Evolutionary conservation across 257 asterid species (phyloP).

Genomic region (Asclepias syriaca): DNA sequence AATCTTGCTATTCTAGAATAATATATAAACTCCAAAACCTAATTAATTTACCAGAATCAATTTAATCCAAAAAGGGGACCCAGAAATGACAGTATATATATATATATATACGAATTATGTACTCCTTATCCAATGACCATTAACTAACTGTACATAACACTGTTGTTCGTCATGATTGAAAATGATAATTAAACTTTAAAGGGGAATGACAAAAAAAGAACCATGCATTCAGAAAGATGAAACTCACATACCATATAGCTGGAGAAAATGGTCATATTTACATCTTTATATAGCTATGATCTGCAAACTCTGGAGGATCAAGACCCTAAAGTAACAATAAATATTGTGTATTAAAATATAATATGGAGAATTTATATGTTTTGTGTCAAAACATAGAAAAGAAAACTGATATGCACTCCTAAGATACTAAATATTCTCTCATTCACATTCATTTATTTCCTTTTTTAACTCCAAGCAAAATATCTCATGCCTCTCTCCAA

Average conservation of each 20-base stretch:
- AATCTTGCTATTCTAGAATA: not conserved
- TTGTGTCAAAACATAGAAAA: not conserved
- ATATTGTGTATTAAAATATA: not conserved
- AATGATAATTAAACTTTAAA: not conserved
- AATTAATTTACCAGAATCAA: not conserved
- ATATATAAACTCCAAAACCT: not conserved
- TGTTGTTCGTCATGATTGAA: not conserved
- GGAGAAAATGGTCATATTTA: not conserved
- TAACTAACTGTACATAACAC: not conserved
- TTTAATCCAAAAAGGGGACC: not conserved
- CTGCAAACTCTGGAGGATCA: not conserved
- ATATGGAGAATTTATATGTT: not conserved
- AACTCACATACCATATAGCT: not conserved
- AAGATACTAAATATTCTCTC: not conserved
- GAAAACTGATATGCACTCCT: not conserved
- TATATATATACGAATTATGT: no score
- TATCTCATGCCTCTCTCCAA: slow-evolving; percentile 3
- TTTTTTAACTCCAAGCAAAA: slow-evolving; percentile 3
- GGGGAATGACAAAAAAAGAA: not conserved
- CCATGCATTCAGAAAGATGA: not conserved
- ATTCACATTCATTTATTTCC: not conserved
- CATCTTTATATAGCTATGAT: not conserved
- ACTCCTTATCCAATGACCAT: not conserved
- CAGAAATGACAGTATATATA: not conserved
- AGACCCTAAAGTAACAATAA: not conserved